These are phyloP conservation scores for Hyphodiscus hymeniophilus DNA, from an alignment of 495 filamentous ascomycete genomes.

Conservation along the genomic window DNA sequence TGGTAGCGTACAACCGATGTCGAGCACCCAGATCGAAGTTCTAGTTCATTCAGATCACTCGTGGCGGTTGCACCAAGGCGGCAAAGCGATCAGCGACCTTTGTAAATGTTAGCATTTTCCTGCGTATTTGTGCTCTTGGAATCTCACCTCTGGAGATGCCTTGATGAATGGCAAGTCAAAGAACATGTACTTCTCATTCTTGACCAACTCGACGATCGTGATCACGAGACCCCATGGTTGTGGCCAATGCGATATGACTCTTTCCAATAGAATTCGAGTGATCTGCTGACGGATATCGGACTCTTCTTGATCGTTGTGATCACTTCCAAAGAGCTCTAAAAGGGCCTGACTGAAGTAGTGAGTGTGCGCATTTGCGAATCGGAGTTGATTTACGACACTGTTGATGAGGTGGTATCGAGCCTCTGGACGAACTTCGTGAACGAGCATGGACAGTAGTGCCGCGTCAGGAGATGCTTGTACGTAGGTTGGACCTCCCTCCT, in stretches of 20 bases:
- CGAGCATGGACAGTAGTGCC: constrained; percentile 64
- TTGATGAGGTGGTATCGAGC: constrained; percentile 76
- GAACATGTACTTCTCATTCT: constrained; percentile 82
- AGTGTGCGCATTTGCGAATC: constrained; percentile 81
- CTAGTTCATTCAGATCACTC: neutral
- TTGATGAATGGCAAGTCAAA: constrained; percentile 92
- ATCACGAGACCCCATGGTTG: constrained; percentile 96
- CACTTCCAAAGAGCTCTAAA: constrained; percentile 76
- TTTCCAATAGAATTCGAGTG: constrained; percentile 77
- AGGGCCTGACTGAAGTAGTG: constrained; percentile 89
- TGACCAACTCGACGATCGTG: constrained; percentile 80
- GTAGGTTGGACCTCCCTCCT: constrained; percentile 59
- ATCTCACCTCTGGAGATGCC: constrained; percentile 66
- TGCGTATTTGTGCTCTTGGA: constrained; percentile 1
- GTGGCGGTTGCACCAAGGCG: constrained; percentile 27
- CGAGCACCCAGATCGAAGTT: neutral
- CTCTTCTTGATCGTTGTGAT: constrained; percentile 68
- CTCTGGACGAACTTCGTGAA: constrained; percentile 64
- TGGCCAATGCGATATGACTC: constrained; percentile 80
- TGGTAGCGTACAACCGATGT: neutral
- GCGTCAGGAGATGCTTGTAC: constrained; percentile 61
- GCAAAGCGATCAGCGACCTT: constrained; percentile 37
- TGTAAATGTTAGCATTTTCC: constrained; percentile 13
- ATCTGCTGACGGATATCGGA: constrained; percentile 83
- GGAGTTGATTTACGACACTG: constrained; percentile 85